These are phyloP conservation scores for Xylariales sp. DNA, from an alignment of 2,329 filamentous ascomycete species.

Conservation along the genomic window DNA sequence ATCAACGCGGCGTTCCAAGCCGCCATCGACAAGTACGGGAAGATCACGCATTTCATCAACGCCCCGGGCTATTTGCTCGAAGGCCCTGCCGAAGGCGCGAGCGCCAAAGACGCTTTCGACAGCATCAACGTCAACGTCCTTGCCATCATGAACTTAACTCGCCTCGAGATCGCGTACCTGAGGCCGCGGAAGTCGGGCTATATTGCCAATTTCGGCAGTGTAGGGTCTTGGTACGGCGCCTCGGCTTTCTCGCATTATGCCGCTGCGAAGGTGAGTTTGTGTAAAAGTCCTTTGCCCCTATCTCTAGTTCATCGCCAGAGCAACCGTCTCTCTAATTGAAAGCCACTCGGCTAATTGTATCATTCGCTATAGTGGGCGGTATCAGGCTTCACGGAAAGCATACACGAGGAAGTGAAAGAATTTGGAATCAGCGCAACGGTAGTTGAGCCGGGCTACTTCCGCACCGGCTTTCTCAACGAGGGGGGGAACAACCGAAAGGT, in stretches of 20 bases:
- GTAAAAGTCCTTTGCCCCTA: not conserved
- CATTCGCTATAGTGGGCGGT: conserved; percentile 49
- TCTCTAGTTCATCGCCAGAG: not conserved
- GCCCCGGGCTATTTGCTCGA: conserved; percentile 60
- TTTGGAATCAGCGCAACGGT: conserved; percentile 55
- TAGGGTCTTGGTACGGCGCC: conserved; percentile 52
- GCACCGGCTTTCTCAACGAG: conserved; percentile 60
- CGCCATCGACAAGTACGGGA: conserved; percentile 51
- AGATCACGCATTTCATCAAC: conserved; percentile 62
- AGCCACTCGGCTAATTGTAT: not conserved
- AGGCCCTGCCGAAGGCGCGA: conserved; percentile 56
- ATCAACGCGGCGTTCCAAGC: conserved; percentile 53
- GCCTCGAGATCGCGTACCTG: conserved; percentile 53
- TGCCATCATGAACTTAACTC: conserved; percentile 54
- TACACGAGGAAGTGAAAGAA: conserved; percentile 51
- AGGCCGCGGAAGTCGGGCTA: conserved; percentile 49
- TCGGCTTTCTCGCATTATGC: conserved; percentile 52
- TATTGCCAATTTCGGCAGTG: conserved; percentile 57
- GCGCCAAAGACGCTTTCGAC: conserved; percentile 47
- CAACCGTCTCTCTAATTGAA: not conserved
- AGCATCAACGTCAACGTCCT: conserved; percentile 56
- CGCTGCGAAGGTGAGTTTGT: conserved; percentile 50
- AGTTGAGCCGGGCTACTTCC: conserved; percentile 66
- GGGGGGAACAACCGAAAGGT: conserved; percentile 46
- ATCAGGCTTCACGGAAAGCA: conserved; percentile 52